Evolutionary conservation across 2,329 filamentous ascomycete genomes (phyloP).

Genomic region (Bertia moriformis): DNA sequence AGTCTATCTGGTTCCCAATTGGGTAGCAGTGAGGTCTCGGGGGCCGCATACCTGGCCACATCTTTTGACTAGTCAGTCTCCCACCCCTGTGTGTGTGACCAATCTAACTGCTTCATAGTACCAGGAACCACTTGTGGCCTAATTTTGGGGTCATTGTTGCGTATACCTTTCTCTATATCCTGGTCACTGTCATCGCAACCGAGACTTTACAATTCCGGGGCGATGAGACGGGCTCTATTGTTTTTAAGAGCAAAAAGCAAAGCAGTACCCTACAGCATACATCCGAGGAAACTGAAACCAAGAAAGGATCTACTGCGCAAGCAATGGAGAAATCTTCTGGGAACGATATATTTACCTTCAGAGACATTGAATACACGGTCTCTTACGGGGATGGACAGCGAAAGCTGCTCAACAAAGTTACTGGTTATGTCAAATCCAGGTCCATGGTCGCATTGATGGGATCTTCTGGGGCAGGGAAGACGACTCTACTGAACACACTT

Average conservation of each 20-base stretch:
- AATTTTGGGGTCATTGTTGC: slow-evolving; percentile 43
- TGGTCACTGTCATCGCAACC: slow-evolving; percentile 38
- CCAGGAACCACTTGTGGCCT: slow-evolving; percentile 35
- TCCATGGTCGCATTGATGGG: slow-evolving; percentile 71
- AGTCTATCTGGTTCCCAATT: slow-evolving; percentile 35
- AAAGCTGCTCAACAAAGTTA: slow-evolving; percentile 53
- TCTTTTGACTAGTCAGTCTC: slow-evolving; percentile 31
- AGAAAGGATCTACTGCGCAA: slow-evolving; percentile 6
- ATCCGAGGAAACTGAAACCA: slow-evolving; percentile 11
- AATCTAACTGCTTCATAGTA: slow-evolving; percentile 37
- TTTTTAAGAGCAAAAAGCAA: background rate
- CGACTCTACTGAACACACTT: slow-evolving; percentile 65
- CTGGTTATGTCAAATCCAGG: slow-evolving; percentile 67
- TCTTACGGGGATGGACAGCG: slow-evolving; percentile 11
- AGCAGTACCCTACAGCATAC: background rate
- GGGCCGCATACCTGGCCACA: slow-evolving; percentile 31
- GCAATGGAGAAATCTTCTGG: slow-evolving; percentile 7
- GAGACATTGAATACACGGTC: background rate
- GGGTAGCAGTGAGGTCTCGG: slow-evolving; percentile 28
- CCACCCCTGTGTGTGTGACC: slow-evolving; percentile 33
- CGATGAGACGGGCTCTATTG: background rate
- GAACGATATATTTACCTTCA: background rate
- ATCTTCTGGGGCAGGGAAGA: slow-evolving; percentile 67
- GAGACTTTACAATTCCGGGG: slow-evolving; percentile 18
- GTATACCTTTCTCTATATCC: slow-evolving; percentile 38